These are phyloP conservation scores for Aspergillus ostianus DNA, from an alignment of 495 filamentous ascomycete genomes.

Conservation along the genomic window DNA sequence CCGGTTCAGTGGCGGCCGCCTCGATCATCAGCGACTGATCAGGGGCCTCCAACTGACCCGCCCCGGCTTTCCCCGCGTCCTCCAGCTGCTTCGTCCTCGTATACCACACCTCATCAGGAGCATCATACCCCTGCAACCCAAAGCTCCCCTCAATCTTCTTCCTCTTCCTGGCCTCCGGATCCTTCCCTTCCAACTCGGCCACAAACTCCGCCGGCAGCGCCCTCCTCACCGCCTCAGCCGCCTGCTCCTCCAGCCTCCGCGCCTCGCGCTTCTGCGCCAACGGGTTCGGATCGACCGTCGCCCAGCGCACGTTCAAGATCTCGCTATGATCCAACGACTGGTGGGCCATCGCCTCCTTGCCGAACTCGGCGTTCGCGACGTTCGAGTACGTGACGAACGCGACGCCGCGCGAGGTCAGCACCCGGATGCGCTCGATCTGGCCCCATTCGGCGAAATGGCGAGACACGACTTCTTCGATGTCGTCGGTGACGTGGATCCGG, in stretches of 20 bases:
- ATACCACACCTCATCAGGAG: conserved; percentile 93
- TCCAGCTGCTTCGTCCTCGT: conserved; percentile 57
- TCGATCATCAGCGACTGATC: conserved; percentile 47
- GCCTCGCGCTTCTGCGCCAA: conserved; percentile 92
- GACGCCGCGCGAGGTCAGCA: conserved; percentile 88
- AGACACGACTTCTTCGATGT: conserved; percentile 95
- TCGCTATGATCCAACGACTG: conserved; percentile 85
- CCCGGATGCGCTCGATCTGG: conserved; percentile 79
- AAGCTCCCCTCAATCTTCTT: conserved; percentile 89
- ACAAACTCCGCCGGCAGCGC: conserved; percentile 92
- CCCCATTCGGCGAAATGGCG: conserved; percentile 95
- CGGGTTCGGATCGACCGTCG: conserved; percentile 93
- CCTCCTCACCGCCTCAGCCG: conserved; percentile 89
- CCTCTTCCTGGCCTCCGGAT: conserved; percentile 80
- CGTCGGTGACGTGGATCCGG: conserved; percentile 91
- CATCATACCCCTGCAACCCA: conserved; percentile 87
- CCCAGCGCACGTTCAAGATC: conserved; percentile 95
- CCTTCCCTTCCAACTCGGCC: conserved; percentile 88
- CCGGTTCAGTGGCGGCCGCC: conserved; percentile 25
- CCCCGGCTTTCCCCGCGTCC: conserved; percentile 35
- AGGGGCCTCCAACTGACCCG: conserved; percentile 42
- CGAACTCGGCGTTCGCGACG: conserved; percentile 84
- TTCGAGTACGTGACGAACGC: conserved; percentile 89
- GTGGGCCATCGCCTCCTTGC: conserved; percentile 87
- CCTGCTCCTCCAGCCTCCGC: conserved; percentile 88